phyloP scores from a whole-genome alignment of 2,329 filamentous ascomycete genomes.

The Diaporthe amygdali region DNA sequence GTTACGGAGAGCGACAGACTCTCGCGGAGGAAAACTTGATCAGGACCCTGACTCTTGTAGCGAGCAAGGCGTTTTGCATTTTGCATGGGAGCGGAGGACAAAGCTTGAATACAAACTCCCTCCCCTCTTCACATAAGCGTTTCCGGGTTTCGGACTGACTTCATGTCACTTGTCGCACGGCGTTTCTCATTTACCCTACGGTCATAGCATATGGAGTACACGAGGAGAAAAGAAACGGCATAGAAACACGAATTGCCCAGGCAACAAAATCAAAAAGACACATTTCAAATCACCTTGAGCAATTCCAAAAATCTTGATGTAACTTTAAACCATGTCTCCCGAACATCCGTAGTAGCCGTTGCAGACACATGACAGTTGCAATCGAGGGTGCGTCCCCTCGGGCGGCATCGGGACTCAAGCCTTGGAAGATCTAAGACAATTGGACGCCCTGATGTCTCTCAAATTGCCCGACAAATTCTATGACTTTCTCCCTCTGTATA shows the following conservation, averaged over 20 bases:
- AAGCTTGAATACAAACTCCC: not conserved
- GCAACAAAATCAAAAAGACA: not conserved
- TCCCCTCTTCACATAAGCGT: not conserved
- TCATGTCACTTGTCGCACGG: not conserved
- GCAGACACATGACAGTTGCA: not conserved
- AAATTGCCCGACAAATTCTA: not conserved
- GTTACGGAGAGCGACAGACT: not conserved
- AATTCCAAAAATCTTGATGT: no score
- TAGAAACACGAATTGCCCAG: constrained; percentile 1
- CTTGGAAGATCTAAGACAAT: not conserved
- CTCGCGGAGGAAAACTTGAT: not conserved
- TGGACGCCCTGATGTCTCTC: not conserved
- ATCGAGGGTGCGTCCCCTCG: not conserved
- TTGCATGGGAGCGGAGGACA: not conserved
- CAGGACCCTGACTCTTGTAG: not conserved
- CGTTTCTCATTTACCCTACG: not conserved
- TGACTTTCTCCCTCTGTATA: not conserved
- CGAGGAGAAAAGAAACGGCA: not conserved
- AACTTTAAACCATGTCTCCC: no score
- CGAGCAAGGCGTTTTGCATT: constrained; percentile 13
- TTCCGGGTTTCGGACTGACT: not conserved
- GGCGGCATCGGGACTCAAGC: not conserved
- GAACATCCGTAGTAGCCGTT: not conserved
- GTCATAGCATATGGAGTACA: constrained; percentile 1
- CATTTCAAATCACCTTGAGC: no score